Percentiles rank a stretch among this genome's conserved stretches.
phyloP scores from a whole-genome alignment of 768 basidiomycete genomes.

The Hericium erinaceus region DNA sequence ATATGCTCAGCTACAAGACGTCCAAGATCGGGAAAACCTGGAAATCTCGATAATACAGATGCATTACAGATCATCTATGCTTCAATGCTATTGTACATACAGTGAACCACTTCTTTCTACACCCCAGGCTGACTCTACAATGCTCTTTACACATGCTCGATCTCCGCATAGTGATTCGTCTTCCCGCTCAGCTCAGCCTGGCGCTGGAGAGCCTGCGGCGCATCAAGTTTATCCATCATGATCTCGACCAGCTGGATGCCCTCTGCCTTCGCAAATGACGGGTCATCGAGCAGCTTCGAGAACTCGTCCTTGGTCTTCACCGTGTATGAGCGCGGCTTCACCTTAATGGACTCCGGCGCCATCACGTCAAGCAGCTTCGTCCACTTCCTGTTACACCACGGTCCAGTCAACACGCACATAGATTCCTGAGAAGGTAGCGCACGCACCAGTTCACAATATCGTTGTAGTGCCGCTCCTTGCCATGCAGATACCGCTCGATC shows the following conservation, averaged over 20 bases:
- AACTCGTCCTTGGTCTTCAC: conserved; percentile 63
- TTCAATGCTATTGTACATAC: no score
- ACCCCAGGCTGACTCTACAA: no score
- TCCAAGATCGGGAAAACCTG: background rate
- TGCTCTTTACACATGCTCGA: background rate
- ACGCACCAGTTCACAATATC: conserved; percentile 67
- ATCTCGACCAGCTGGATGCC: conserved; percentile 78
- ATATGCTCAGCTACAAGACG: background rate
- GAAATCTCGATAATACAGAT: no score
- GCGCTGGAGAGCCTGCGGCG: conserved; percentile 51
- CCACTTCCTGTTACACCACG: conserved; percentile 41
- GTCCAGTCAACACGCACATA: background rate
- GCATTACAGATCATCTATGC: no score
- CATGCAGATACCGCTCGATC: conserved; percentile 76
- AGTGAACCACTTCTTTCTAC: no score
- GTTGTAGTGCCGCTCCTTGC: conserved; percentile 68
- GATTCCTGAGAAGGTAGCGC: background rate
- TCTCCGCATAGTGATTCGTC: conserved; percentile 33
- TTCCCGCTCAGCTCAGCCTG: conserved; percentile 48
- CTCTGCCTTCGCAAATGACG: conserved; percentile 49
- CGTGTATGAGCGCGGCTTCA: conserved; percentile 49
- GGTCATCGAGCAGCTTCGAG: conserved; percentile 52
- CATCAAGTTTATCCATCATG: conserved; percentile 63
- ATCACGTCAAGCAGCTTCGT: conserved; percentile 51
- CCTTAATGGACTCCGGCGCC: conserved; percentile 38